These are phyloP conservation scores for Bruguiera sexangula DNA, from an alignment of 345 rosid species.

Conservation along the genomic window DNA sequence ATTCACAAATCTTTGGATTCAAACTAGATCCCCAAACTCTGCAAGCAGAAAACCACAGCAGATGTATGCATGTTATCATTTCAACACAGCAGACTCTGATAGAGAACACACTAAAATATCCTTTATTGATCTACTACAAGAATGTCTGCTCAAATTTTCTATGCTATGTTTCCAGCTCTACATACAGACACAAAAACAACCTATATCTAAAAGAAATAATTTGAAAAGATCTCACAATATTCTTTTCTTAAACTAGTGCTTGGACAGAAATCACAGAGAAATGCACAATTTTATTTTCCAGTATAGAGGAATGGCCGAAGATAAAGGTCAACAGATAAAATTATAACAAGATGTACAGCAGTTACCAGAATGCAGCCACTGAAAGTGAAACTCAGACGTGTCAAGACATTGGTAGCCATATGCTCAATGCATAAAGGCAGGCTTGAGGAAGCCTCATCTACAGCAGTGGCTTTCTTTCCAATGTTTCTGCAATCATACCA, in stretches of 20 bases:
- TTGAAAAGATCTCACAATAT: too few relatives aligned
- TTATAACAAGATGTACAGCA: conserved; percentile 4
- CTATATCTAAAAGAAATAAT: too few relatives aligned
- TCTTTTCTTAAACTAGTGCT: not conserved
- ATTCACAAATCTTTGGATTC: not conserved
- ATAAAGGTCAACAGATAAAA: not conserved
- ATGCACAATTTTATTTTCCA: not conserved
- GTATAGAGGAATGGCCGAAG: not conserved
- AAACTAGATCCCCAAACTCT: not conserved
- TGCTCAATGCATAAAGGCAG: conserved; percentile 65
- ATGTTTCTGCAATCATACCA: conserved; percentile 74
- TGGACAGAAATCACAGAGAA: not conserved
- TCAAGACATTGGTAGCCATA: conserved; percentile 74
- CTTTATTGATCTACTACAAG: too few relatives aligned
- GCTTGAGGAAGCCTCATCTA: conserved; percentile 56
- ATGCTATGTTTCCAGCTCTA: too few relatives aligned
- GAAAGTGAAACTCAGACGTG: conserved; percentile 73
- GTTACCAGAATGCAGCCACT: conserved; percentile 82
- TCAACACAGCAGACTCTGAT: conserved; percentile 1
- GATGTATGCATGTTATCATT: not conserved
- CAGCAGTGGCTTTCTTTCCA: conserved; percentile 48
- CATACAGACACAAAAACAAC: too few relatives aligned
- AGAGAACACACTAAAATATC: not conserved
- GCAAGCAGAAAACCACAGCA: not conserved
- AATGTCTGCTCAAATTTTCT: too few relatives aligned